Evolutionary conservation across 805 yeast species (phyloP), one percentile per base, ranked within the genome.

Genomic region (Phaffomyces antillensis): DNA sequence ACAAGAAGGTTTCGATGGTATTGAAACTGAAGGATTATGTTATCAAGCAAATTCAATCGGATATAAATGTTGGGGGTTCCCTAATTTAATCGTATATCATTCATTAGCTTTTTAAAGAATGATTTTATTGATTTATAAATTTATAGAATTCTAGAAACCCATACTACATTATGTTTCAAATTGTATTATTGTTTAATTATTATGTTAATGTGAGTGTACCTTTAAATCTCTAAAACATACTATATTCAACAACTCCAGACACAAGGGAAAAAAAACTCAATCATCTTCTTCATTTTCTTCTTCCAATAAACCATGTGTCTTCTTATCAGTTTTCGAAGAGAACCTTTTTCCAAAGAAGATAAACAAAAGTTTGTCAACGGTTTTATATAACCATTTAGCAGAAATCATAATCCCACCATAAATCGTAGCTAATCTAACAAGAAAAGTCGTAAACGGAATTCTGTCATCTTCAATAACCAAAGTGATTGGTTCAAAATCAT

Each of bases 401-500:
- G 79, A 66, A 23, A 88, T 79, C 45, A 86, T 68, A 13, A 88
- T 64, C 12, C 97, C 96, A 13, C 97, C 96, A 18, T 82, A 59
- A 13, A 91, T 83, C 3, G 96, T 90, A 8, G 84, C 83, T 40
- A 90, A 64, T 52, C 90, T 76, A 11, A 88, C 77, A 9, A 88
- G 65, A 63, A 91, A 91, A 55, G 83, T 86, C 36, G 79, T 60
- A 60, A 91, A 91, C 5, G 91, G 73, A 36, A 91, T 70, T 50
- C 98, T 73, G 43, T 66, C 71, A 57, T 91, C 97, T 24, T 71
- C 71, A 18, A 89, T 72, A 4, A 76, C 64, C 53, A 93, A 72
- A 39, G 81, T 75, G 37, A 93, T 77, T 5, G 97, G 91, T 56
- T 93, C 98, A 60, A 93, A 88, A 52, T 88, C 88, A 62, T 90